Conservation (phyloP, 2,329 filamentous ascomycete species). For the Penicillium occitanis region DNA sequence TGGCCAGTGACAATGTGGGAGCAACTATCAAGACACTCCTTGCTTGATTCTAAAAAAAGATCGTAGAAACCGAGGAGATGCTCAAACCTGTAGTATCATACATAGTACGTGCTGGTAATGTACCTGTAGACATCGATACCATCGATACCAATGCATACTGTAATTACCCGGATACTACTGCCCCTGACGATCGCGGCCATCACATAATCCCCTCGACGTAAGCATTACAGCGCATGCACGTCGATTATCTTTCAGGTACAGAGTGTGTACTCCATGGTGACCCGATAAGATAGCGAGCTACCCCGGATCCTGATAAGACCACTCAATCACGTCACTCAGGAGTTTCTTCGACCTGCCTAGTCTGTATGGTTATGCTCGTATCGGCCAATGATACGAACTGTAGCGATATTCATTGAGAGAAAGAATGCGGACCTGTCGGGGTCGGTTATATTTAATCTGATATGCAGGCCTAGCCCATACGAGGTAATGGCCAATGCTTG, state of each 20-base stretch:
- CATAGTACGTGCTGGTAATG: background rate
- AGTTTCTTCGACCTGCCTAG: background rate
- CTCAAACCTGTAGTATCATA: background rate
- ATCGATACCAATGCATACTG: background rate
- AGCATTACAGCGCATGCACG: background rate
- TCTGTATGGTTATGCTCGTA: background rate
- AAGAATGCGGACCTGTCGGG: background rate
- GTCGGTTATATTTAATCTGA: background rate
- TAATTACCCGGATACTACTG: background rate
- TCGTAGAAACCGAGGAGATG: background rate
- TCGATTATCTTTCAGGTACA: constrained; percentile 3
- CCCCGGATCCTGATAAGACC: constrained; percentile 13
- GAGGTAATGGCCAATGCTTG: constrained; percentile 4
- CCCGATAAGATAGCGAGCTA: constrained; percentile 4
- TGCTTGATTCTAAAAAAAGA: background rate
- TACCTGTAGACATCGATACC: background rate
- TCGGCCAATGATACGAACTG: background rate
- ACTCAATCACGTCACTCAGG: background rate
- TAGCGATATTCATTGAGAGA: background rate
- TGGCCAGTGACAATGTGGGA: background rate
- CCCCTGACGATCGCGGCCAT: constrained; percentile 1
- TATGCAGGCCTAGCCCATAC: constrained; percentile 6
- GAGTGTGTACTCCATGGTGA: background rate
- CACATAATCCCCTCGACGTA: background rate
- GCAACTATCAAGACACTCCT: background rate